Evolutionary conservation across 1,284 basidiomycete species (phyloP), one percentile per base, ranked within the genome.

Genomic region (Ceratobasidium sp.): DNA sequence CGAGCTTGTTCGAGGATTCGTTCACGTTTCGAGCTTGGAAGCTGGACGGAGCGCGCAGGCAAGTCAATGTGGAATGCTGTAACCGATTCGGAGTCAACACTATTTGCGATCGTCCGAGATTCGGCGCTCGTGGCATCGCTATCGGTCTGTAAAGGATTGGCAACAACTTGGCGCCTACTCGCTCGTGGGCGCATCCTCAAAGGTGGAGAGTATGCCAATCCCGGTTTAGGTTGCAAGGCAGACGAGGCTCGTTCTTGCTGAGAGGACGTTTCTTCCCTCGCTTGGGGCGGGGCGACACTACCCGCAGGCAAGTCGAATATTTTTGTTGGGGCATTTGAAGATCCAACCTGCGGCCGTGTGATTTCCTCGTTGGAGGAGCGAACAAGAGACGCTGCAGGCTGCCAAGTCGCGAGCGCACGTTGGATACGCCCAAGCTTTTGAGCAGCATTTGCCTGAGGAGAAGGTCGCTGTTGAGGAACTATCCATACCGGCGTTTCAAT

Each of bases 1-100:
- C 71, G 71, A 20, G 53, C 28, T 53, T 74, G 71, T 13, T 61
- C 28, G 45, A 74, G 71, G 10, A 51, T 39, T 47, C 58, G 71
- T 26, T n/a, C 45, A 20, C 71, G 71, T 63, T 74, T 74, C 33
- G 71, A 63, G 33, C 33, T 58, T 20, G 49, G 33, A 26, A 31
- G 71, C n/a, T 61, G 58, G n/a, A 17, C 17, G 13, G 64, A 66
- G 58, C 35, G 58, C 45, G 64, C 45, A 28, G 28, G 45, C 17
- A 31, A 35, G 26, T 28, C 47, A 15, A n/a, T 42, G 8, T 17
- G 28, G 10, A 20, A 35, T 26, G 5, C 31, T 31, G 35, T 45
- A n/a, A 28, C 42, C 58, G 28, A 26, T 31, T 74, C 53, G 58
- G 60, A 8, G 20, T 58, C 17, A 20, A 33, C 13, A 23, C 26